Evolutionary conservation across 805 yeast species (phyloP).

Genomic region (Saccharomycopsis sp.): DNA sequence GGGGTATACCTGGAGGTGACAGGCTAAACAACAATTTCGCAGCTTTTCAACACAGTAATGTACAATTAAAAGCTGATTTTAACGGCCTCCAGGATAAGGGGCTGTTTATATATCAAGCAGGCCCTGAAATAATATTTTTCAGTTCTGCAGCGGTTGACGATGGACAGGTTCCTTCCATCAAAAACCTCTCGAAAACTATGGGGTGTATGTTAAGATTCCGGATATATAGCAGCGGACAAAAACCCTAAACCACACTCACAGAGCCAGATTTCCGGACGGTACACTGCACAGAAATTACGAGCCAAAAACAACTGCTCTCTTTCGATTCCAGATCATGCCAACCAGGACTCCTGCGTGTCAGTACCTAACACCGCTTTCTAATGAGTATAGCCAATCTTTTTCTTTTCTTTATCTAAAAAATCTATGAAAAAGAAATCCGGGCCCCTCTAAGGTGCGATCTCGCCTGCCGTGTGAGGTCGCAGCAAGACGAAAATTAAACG

Average conservation of each 20-base stretch:
- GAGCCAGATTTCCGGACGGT: not conserved
- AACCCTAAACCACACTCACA: not conserved
- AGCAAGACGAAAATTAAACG: not conserved
- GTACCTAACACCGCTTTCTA: not conserved
- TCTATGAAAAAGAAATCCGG: not conserved
- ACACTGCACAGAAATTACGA: not conserved
- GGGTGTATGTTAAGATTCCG: not conserved
- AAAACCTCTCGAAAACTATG: not conserved
- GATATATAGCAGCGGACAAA: not conserved
- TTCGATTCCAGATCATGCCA: not conserved
- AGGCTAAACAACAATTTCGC: not conserved
- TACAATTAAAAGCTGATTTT: no score
- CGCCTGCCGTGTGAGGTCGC: not conserved
- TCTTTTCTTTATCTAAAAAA: not conserved
- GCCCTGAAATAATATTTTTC: not conserved
- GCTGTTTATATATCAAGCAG: not conserved
- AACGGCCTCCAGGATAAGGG: not conserved
- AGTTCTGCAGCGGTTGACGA: not conserved
- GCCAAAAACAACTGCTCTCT: not conserved
- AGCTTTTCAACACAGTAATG: no score
- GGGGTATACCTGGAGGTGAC: not conserved
- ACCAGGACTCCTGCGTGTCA: not conserved
- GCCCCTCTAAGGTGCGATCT: not conserved
- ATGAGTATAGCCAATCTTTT: not conserved
- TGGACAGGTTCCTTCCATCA: not conserved